phyloP scores from a whole-genome alignment of 2,329 filamentous ascomycete genomes.

The Epichloe brachyelytri region DNA sequence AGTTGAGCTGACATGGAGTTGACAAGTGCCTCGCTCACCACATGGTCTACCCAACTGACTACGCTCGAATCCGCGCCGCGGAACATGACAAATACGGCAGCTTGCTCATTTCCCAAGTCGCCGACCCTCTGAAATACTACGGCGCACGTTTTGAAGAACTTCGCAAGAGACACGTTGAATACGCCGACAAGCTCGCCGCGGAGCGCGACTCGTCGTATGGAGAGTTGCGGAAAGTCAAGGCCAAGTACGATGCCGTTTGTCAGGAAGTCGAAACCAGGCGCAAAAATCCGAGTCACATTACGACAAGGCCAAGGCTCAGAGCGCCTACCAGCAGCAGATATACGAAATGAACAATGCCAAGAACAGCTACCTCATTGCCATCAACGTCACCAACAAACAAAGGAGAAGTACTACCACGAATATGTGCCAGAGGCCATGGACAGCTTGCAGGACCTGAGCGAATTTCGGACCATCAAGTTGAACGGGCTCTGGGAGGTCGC shows the following conservation, averaged over 20 bases:
- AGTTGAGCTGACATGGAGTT: neutral
- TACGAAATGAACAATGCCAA: constrained; percentile 95
- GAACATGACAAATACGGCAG: constrained; percentile 80
- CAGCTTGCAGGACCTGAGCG: constrained; percentile 83
- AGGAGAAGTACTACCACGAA: constrained; percentile 94
- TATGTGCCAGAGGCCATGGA: constrained; percentile 91
- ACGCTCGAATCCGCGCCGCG: constrained; percentile 78
- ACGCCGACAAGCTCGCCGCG: constrained; percentile 75
- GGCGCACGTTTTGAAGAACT: constrained; percentile 74
- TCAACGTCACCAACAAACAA: constrained; percentile 94
- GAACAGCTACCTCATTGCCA: constrained; percentile 92
- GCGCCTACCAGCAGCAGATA: constrained; percentile 82
- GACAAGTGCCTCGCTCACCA: constrained; percentile 77
- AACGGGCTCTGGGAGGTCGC: constrained; percentile 80
- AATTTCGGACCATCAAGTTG: constrained; percentile 72
- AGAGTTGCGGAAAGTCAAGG: constrained; percentile 81
- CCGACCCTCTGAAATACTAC: constrained; percentile 72
- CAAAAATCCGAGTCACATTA: constrained; percentile 94
- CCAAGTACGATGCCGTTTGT: constrained; percentile 83
- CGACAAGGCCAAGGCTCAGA: constrained; percentile 85
- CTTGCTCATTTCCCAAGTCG: constrained; percentile 66
- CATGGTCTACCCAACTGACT: constrained; percentile 87
- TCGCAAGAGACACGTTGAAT: constrained; percentile 81
- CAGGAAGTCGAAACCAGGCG: constrained; percentile 89
- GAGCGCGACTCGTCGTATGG: constrained; percentile 75